Conservation (phyloP, 306 rosid genomes). For the Gastrolobium villosum region DNA sequence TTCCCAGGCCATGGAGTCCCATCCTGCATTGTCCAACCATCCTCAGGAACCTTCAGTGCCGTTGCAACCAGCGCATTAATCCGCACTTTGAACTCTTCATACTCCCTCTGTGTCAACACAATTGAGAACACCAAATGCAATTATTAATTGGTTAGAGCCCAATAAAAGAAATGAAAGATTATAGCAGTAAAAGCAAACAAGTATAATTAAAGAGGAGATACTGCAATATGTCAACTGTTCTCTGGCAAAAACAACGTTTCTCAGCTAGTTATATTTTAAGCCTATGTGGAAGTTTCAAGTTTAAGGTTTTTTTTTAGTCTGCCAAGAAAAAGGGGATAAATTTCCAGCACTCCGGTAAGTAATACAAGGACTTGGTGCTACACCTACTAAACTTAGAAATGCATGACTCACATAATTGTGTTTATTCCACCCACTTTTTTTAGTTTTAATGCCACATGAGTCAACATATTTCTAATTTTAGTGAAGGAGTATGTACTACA, state of each 20-base stretch:
- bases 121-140: conserved; percentile 40
- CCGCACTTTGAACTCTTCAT: conserved; percentile 92
- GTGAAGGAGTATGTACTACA: too few relatives aligned
- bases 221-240: not conserved
- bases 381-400: too few relatives aligned
- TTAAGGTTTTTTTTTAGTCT: conserved; percentile 24
- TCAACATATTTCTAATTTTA: too few relatives aligned
- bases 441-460: too few relatives aligned
- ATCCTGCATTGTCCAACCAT: conserved; percentile 99
- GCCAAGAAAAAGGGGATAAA: too few relatives aligned
- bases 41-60: conserved; percentile 93
- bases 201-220: not conserved
- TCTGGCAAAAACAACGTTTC: not conserved
- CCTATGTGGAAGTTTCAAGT: not conserved
- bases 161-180: not conserved
- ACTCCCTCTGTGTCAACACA: conserved; percentile 73
- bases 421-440: too few relatives aligned
- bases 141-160: not conserved
- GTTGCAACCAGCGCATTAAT: conserved; percentile 84
- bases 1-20: conserved; percentile 99
- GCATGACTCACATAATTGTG: too few relatives aligned
- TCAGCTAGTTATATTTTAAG: conserved; percentile 7
- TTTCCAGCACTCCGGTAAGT: too few relatives aligned
- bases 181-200: not conserved
- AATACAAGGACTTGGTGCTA: too few relatives aligned